These are phyloP conservation scores for Colletotrichum destructivum DNA, from an alignment of 2,329 filamentous ascomycete genomes.

Conservation along the genomic window DNA sequence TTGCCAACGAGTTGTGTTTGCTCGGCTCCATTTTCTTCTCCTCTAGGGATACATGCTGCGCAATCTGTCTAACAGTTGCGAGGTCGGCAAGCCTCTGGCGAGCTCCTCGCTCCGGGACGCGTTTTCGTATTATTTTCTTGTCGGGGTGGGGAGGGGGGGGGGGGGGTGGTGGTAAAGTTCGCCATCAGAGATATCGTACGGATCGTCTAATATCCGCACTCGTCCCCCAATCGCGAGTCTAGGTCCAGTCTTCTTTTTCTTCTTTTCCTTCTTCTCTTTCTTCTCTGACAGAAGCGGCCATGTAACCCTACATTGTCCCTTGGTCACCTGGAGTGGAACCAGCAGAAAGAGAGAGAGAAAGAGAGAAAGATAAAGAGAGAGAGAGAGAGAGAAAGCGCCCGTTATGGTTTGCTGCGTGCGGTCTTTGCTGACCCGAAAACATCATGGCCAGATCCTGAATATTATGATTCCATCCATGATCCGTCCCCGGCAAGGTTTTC, in stretches of 20 bases:
- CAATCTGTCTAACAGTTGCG: neutral
- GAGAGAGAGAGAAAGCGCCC: too few species aligned
- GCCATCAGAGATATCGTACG: conserved; percentile 20
- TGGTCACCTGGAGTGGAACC: neutral
- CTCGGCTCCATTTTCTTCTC: too few species aligned
- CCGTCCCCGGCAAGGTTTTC: neutral
- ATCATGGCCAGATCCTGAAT: too few species aligned
- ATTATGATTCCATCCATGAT: neutral
- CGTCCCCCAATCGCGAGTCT: too few species aligned
- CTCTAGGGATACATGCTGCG: neutral
- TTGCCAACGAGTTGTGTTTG: too few species aligned
- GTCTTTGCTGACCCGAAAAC: neutral
- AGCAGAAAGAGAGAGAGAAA: neutral
- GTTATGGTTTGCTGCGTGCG: neutral
- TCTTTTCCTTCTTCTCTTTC: neutral
- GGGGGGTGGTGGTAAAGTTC: conserved; percentile 1
- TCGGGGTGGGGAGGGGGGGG: neutral
- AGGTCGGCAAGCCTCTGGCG: neutral
- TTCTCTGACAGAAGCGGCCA: neutral
- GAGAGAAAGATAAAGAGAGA: too few species aligned
- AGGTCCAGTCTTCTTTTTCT: neutral
- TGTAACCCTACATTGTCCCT: neutral
- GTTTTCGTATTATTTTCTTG: neutral
- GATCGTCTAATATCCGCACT: too few species aligned
- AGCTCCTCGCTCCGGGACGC: neutral